Percentiles rank a stretch among this genome's conserved stretches.
phyloP scores from a whole-genome alignment of 1,139 yeast species.

The Yamadazyma buinensis region DNA sequence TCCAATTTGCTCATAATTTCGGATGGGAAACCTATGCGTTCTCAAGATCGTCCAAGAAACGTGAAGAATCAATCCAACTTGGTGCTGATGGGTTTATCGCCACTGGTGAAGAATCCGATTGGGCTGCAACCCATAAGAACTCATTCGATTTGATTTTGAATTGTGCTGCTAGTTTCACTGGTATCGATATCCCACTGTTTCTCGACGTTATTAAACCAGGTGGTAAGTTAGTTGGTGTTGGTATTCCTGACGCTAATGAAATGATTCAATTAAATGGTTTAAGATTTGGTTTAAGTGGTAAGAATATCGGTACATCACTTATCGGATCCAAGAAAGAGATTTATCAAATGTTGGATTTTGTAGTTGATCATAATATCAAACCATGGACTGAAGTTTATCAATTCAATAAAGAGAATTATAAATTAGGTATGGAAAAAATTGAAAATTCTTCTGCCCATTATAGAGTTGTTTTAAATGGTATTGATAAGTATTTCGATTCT shows the following conservation, averaged over 20 bases:
- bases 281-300: constrained; percentile 34
- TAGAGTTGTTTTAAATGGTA: constrained; percentile 40
- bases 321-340: constrained; percentile 53
- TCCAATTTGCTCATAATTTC: constrained; percentile 39
- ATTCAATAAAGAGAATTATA: constrained; percentile 27
- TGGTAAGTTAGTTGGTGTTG: constrained; percentile 50
- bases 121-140: constrained; percentile 28
- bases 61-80: constrained; percentile 31
- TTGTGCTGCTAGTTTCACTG: constrained; percentile 43
- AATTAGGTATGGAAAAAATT: constrained; percentile 36
- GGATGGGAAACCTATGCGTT: constrained; percentile 43
- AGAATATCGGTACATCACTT: constrained; percentile 35
- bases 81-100: constrained; percentile 40
- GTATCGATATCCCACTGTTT: constrained; percentile 29
- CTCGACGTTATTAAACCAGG: constrained; percentile 26
- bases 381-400: constrained; percentile 32
- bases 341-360: constrained; percentile 48
- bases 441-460: constrained; percentile 53
- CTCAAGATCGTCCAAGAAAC: constrained; percentile 34
- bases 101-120: constrained; percentile 35
- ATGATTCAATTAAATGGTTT: constrained; percentile 17
- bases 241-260: constrained; percentile 33
- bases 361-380: constrained; percentile 34
- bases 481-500: constrained; percentile 4
- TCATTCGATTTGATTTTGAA: constrained; percentile 46